Evolutionary conservation across 2,329 filamentous ascomycete species (phyloP).

Genomic region (Trichoderma hamatum): DNA sequence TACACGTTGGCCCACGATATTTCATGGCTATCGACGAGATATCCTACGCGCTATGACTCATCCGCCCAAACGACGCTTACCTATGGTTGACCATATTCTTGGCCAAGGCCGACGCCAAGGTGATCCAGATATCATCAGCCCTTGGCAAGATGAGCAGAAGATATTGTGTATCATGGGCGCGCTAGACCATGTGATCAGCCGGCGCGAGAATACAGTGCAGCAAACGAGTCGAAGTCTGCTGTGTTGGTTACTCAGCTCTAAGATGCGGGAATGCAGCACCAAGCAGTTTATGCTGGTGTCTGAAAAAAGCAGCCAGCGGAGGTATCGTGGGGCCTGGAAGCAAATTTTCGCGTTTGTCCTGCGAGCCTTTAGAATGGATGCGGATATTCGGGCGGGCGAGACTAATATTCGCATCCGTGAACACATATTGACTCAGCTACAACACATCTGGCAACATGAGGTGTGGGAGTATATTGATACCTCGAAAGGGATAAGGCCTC

Average conservation of each 20-base stretch:
- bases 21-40: conserved; percentile 7
- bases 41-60: conserved; percentile 12
- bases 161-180: conserved; percentile 6
- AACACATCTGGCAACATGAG: not conserved
- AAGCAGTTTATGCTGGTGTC: conserved; percentile 2
- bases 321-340: not conserved
- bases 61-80: not conserved
- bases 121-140: conserved; percentile 9
- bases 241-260: conserved; percentile 1
- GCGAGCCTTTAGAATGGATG: not conserved
- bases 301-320: not conserved
- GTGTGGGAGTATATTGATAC: not conserved
- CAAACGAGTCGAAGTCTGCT: conserved; percentile 10
- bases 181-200: conserved; percentile 6
- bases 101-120: conserved; percentile 7
- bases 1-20: conserved; percentile 17
- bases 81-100: conserved; percentile 3
- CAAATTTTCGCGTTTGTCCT: conserved; percentile 1
- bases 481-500: not conserved
- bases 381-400: not conserved
- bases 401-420: not conserved
- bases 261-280: not conserved
- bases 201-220: conserved; percentile 8
- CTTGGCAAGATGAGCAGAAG: conserved; percentile 13
- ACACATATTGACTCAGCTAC: not conserved